These are phyloP conservation scores for Wickerhamomyces tratensis DNA, from an alignment of 805 yeast species.

Conservation along the genomic window DNA sequence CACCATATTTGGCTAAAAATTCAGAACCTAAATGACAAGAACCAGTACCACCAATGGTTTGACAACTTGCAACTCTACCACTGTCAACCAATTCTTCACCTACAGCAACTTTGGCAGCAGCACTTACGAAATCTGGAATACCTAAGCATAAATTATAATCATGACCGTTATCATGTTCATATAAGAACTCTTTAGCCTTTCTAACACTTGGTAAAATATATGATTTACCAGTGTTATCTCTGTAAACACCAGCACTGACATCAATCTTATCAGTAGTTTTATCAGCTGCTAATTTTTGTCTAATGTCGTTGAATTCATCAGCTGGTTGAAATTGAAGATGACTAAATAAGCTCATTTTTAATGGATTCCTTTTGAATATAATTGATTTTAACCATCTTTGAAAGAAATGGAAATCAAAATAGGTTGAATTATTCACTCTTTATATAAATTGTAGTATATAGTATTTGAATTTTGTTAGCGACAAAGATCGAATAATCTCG, in stretches of 20 bases:
- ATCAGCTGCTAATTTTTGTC: background rate
- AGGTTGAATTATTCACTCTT: too few species aligned
- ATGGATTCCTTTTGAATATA: too few species aligned
- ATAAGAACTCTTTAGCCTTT: slow-evolving; percentile 47
- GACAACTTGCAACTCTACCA: slow-evolving; percentile 58
- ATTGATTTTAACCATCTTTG: too few species aligned
- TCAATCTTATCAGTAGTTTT: background rate
- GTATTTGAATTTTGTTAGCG: too few species aligned
- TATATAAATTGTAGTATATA: too few species aligned
- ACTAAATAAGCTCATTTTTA: background rate
- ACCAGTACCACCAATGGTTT: slow-evolving; percentile 79
- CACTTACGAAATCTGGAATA: slow-evolving; percentile 46
- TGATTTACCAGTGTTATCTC: slow-evolving; percentile 69
- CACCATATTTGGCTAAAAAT: slow-evolving; percentile 29
- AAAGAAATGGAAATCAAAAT: too few species aligned
- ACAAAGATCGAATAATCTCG: too few species aligned
- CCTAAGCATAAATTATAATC: slow-evolving; percentile 64
- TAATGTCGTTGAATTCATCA: slow-evolving; percentile 1
- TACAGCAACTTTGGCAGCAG: slow-evolving; percentile 55
- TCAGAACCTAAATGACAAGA: slow-evolving; percentile 66
- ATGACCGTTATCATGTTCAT: slow-evolving; percentile 46
- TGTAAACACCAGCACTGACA: slow-evolving; percentile 38
- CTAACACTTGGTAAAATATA: slow-evolving; percentile 68
- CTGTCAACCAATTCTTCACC: slow-evolving; percentile 36
- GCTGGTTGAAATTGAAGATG: slow-evolving; percentile 1